These are phyloP conservation scores for Mycosphaerella sp. DNA, from an alignment of 2,329 filamentous ascomycete species.

Conservation along the genomic window DNA sequence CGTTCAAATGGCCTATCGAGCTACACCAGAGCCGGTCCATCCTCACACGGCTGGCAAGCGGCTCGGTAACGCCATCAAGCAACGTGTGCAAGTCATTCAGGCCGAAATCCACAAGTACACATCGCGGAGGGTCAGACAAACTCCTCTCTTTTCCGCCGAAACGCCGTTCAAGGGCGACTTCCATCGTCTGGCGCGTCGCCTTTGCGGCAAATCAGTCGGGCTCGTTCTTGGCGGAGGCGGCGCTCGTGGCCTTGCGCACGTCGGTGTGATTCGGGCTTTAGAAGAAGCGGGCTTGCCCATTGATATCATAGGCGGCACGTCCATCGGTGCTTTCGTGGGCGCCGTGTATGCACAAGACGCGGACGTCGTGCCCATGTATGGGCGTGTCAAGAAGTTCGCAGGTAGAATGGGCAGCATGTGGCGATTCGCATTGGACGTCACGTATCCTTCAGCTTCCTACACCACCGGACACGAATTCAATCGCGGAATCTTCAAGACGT, in stretches of 20 bases:
- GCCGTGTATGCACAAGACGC: constrained; percentile 93
- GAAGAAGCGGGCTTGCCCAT: constrained; percentile 96
- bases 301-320: constrained; percentile 90
- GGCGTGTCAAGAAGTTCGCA: constrained; percentile 92
- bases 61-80: constrained; percentile 79
- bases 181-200: constrained; percentile 77
- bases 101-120: constrained; percentile 99
- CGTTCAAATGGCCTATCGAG: constrained; percentile 86
- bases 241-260: constrained; percentile 82
- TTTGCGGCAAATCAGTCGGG: constrained; percentile 92
- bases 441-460: constrained; percentile 93
- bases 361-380: constrained; percentile 94
- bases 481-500: constrained; percentile 96
- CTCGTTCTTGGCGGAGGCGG: constrained; percentile 91
- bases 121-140: constrained; percentile 81
- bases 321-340: constrained; percentile 92
- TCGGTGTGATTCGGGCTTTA: constrained; percentile 88
- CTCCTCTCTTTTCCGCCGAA: constrained; percentile 81
- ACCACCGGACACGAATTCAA: constrained; percentile 99
- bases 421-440: constrained; percentile 94
- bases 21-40: constrained; percentile 69
- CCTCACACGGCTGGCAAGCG: constrained; percentile 65
- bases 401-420: constrained; percentile 99
- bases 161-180: constrained; percentile 96
- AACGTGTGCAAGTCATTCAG: constrained; percentile 87